Evolutionary conservation across 169 alveolate species (phyloP), one percentile per base, ranked within the genome.

Genomic region (Eimeria sp.): DNA sequence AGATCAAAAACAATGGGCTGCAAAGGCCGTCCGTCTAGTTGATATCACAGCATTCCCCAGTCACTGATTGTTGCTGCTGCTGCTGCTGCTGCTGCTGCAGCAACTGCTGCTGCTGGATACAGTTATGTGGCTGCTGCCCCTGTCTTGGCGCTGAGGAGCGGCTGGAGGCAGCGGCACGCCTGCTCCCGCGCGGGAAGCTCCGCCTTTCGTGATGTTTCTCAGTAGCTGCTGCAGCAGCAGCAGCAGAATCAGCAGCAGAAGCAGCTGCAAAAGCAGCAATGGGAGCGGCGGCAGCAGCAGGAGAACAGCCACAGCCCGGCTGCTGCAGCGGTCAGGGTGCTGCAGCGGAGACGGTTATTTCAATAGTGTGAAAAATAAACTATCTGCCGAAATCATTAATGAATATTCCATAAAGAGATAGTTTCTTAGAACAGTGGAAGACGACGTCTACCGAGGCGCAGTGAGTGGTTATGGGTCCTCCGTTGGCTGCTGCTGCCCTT

Each of bases 91-190:
- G n/a, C 49, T 71, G 23, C 46, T 30, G 49, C 56, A 30, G 25
- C 85, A 18, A 40, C 62, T 77, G 85, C 85, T 77, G 64, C 85
- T 77, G 83, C 58, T 16, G 37, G 62, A 64, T 43, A 58, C 62
- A 25, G 85, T 27, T 46, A 25, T 46, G 85, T 14, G 11, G 37
- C 56, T 49, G 85, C 85, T 77, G 62, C 85, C 85, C 85, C 62
- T 49, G 85, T 77, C 85, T 43, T 77, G 60, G 64, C 85, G 85
- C 25, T 46, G 20, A 77, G 85, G 85, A 77, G 85, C 60, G 85
- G 85, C 64, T 25, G 85, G 85, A 40, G 85, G 85, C 85, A 77
- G 85, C 85, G 62, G 85, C 85, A 77, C 64, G 85, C 85, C 85
- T 77, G 56, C 85, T 23, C 85, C 62, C 64, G 64, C 85, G 85